Conservation (phyloP, 306 rosid species). For the Vigna angularis region DNA sequence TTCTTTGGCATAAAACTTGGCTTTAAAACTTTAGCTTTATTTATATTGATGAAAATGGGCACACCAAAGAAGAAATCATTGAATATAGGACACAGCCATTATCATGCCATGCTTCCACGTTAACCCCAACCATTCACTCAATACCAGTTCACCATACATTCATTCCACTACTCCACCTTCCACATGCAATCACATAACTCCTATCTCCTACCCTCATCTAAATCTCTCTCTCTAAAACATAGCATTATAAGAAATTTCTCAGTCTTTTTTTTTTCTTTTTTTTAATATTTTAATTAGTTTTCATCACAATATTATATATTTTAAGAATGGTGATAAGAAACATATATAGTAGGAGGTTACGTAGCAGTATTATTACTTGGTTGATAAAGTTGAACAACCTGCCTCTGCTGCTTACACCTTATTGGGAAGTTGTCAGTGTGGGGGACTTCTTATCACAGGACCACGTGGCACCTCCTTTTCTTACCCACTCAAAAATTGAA, state of each 20-base stretch:
- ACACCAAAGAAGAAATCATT: slow-evolving; percentile 1
- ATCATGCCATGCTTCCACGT: background rate
- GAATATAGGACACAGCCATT: background rate
- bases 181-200: slow-evolving; percentile 43
- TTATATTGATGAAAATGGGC: background rate
- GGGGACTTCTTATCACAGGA: background rate
- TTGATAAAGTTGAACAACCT: slow-evolving; percentile 29
- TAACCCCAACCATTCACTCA: background rate
- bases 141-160: slow-evolving; percentile 8
- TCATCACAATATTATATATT: background rate
- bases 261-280: background rate
- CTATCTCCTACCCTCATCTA: slow-evolving; percentile 28
- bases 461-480: background rate
- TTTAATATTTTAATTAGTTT: background rate
- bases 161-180: background rate
- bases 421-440: slow-evolving; percentile 36
- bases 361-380: background rate
- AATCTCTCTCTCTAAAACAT: slow-evolving; percentile 42
- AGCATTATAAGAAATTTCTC: background rate
- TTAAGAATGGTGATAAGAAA: background rate
- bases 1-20: background rate
- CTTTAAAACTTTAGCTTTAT: slow-evolving; percentile 27
- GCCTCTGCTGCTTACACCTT: background rate
- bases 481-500: background rate
- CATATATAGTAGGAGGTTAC: background rate